Base-by-base conservation (phyloP, 2,329 filamentous ascomycete species). In the Pseudogymnoascus sp. region DNA sequence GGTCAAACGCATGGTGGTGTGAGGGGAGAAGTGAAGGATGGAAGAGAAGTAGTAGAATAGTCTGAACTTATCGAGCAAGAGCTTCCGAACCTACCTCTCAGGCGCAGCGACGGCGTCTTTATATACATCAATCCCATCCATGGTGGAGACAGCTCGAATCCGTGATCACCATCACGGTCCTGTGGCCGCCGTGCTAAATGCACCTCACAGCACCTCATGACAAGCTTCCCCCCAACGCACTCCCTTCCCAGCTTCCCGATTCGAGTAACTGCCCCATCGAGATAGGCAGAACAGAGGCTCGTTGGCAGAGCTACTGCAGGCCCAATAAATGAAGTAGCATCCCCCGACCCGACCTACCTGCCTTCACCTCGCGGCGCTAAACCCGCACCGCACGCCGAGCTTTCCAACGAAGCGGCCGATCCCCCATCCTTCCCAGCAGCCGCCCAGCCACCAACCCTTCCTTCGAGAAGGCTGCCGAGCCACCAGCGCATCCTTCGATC, bases 201-300 rank as follows among this genome's bases (percentile, higher is more conserved):
- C 42, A 23, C 18, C 16, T 1, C 18, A 1, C 18, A 44, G 40
- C 16, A 31, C 46, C 44, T 50, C 44, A n/a, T 53, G 46, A 53
- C 46, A 8, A 53, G 25, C 46, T 10, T 10, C 10, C 38, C 18
- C 40, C 25, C 28, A 31, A 31, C 28, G 2, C 25, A 4, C 23
- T 12, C 3, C 6, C 7, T 53, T 53, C 14, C 46, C 46, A 53
- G 23, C 46, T 53, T 53, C 46, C 46, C 14, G 23, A 53, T 53
- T 53, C 46, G 18, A 53, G 16, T 16, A 53, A 53, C 46, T 53
- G 46, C 46, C 46, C 46, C 46, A 31, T 53, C 46, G 46, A 53
- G 46, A 31, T 31, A 28, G 18, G 14, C 46, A 31, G 23, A 6
- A 6, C 12, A 23, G 11, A 12, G 18, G 11, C 18, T 23, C 42